Conservation (phyloP, 768 basidiomycete genomes). For the Exsudoporus frostii region DNA sequence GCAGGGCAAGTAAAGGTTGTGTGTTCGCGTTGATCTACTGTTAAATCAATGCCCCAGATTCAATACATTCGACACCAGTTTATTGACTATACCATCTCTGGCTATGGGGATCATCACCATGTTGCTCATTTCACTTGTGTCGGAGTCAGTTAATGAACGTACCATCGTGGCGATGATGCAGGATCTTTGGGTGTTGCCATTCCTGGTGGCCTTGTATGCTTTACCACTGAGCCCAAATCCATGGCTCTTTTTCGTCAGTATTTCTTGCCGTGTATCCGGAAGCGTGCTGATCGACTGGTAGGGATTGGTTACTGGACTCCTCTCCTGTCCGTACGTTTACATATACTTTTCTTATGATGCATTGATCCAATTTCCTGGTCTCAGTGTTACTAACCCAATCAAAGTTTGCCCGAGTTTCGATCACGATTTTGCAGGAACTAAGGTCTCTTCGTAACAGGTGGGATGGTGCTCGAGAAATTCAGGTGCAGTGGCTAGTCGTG, state of each 20-base stretch:
- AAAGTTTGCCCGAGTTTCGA: slow-evolving; percentile 27
- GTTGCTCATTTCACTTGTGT: slow-evolving; percentile 46
- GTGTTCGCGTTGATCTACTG: background rate
- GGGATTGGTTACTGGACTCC: slow-evolving; percentile 42
- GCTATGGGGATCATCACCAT: slow-evolving; percentile 52
- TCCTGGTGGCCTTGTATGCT: slow-evolving; percentile 53
- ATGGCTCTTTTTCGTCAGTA: slow-evolving; percentile 51
- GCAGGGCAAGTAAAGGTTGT: slow-evolving; percentile 39
- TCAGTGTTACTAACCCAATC: slow-evolving; percentile 47
- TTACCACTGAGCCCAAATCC: slow-evolving; percentile 47
- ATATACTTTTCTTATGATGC: background rate
- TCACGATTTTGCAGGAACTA: too few species aligned
- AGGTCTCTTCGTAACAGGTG: slow-evolving; percentile 27
- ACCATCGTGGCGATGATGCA: slow-evolving; percentile 51
- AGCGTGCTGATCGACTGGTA: slow-evolving; percentile 11
- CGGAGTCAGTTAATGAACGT: slow-evolving; percentile 54
- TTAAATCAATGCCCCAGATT: slow-evolving; percentile 38
- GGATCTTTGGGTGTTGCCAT: slow-evolving; percentile 59
- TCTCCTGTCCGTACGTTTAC: slow-evolving; percentile 41
- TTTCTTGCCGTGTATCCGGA: background rate
- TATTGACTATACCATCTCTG: slow-evolving; percentile 56
- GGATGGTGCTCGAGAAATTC: slow-evolving; percentile 61
- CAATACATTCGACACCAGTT: slow-evolving; percentile 55
- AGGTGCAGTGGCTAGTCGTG: slow-evolving; percentile 56
- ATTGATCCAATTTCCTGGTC: background rate